A percentile compares a stretch with the other conserved stretches of the same genome.
phyloP scores from a whole-genome alignment of 257 asterid genomes.

The Petrea volubilis region DNA sequence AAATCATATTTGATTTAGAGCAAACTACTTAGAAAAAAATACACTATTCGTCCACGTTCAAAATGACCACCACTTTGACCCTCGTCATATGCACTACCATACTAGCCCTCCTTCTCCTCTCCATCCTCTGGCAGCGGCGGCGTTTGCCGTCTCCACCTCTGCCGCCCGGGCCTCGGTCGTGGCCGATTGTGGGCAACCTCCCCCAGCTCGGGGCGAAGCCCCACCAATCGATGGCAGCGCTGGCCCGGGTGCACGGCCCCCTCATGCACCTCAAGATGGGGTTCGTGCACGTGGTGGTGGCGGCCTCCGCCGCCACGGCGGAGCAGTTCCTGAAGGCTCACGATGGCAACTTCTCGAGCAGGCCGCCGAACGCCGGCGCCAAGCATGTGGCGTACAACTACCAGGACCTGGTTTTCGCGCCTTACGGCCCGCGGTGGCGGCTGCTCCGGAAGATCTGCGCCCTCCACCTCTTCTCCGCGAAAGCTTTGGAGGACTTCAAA shows the following conservation, averaged over 20 bases:
- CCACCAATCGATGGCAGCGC: conserved; percentile 73
- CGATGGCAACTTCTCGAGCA: conserved; percentile 74
- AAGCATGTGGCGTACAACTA: conserved; percentile 79
- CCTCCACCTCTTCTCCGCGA: conserved; percentile 74
- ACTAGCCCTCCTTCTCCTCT: conserved; percentile 22
- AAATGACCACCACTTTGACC: neutral
- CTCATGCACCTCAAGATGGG: conserved; percentile 83
- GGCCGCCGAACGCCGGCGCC: conserved; percentile 90
- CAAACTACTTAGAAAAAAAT: too few relatives aligned
- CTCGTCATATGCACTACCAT: conserved; percentile 20
- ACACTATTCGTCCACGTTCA: too few relatives aligned
- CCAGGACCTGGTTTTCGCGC: conserved; percentile 87
- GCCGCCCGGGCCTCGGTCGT: conserved; percentile 95
- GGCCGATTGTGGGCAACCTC: conserved; percentile 88
- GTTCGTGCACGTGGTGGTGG: conserved; percentile 77
- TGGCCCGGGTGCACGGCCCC: conserved; percentile 76
- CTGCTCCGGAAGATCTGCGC: conserved; percentile 68
- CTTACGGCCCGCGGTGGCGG: conserved; percentile 96
- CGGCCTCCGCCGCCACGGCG: conserved; percentile 68
- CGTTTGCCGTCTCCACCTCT: conserved; percentile 26
- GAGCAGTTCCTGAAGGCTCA: conserved; percentile 73
- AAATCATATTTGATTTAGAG: too few relatives aligned
- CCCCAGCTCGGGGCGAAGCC: conserved; percentile 75
- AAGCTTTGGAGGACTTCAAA: conserved; percentile 78
- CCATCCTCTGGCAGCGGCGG: conserved; percentile 13